These are phyloP conservation scores for Fusarium odoratissimum DNA, from an alignment of 2,329 filamentous ascomycete species.

Conservation along the genomic window DNA sequence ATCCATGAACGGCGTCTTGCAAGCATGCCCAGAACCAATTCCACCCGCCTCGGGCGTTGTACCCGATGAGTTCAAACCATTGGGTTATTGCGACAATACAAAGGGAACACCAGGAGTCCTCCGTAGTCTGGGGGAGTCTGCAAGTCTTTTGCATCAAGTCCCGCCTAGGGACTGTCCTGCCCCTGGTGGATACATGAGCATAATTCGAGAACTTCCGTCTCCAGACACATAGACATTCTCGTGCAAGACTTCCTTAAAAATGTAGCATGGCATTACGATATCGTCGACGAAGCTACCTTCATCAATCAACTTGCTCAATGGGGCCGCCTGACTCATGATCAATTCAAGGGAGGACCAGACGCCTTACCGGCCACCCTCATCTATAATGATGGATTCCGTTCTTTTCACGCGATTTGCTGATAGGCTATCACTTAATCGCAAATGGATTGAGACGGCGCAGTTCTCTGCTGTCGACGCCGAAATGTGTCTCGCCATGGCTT, in stretches of 20 bases:
- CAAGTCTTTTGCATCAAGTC: not conserved
- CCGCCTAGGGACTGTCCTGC: fast-evolving
- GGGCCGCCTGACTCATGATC: not conserved
- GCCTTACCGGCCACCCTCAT: not conserved
- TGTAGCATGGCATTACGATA: not conserved
- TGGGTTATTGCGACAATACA: not conserved
- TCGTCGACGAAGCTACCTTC: not conserved
- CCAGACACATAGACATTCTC: not conserved
- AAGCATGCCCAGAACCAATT: not conserved
- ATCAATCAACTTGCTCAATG: not conserved
- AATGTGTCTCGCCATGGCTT: no score
- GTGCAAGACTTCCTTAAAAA: not conserved
- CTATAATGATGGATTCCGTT: no score
- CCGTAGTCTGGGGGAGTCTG: not conserved
- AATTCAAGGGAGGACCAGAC: not conserved
- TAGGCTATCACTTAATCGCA: no score
- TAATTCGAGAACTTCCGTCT: not conserved
- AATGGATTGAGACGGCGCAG: no score
- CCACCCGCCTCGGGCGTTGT: not conserved
- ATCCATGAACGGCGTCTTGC: fast-evolving
- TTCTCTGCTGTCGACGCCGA: no score
- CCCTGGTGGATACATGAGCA: not conserved
- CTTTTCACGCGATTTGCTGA: no score
- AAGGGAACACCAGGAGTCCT: not conserved
- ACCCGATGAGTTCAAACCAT: not conserved